A percentile compares a stretch with the other conserved stretches of the same genome.
Evolutionary conservation across 495 filamentous ascomycete genomes (phyloP).

Genomic region (Neurospora sp.): DNA sequence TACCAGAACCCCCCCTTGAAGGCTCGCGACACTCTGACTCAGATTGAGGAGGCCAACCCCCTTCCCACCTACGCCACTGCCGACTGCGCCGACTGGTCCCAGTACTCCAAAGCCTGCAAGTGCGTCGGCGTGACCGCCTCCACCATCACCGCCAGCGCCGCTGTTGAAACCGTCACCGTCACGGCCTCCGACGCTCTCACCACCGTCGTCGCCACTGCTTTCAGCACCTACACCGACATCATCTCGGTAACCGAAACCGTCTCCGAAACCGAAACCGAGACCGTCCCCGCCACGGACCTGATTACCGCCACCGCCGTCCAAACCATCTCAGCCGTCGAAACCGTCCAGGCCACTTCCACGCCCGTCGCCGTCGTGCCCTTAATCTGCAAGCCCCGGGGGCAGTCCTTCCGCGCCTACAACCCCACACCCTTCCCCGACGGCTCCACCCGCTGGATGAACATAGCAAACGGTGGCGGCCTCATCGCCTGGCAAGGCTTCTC

Average conservation of each 20-base stretch:
- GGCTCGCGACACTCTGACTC: neutral
- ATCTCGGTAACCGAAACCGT: neutral
- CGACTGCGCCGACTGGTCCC: conserved; percentile 1
- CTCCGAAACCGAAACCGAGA: neutral
- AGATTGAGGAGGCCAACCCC: neutral
- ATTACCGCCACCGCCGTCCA: neutral
- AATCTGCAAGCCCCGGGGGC: neutral
- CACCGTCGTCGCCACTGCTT: neutral
- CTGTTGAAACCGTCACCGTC: neutral
- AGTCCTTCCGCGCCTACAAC: neutral
- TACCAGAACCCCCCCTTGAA: neutral
- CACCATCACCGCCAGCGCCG: neutral
- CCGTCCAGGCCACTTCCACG: neutral
- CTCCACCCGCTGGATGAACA: conserved; percentile 1
- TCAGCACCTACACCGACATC: conserved; percentile 1
- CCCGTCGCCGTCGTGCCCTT: neutral
- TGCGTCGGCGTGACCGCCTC: neutral
- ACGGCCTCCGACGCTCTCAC: neutral
- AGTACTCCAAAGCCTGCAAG: conserved; percentile 1
- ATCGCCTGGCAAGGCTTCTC: neutral
- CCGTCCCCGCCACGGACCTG: neutral
- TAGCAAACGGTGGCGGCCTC: neutral
- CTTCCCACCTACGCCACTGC: neutral
- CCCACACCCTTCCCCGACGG: neutral
- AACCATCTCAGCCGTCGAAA: neutral